Percentiles rank a stretch among this genome's conserved stretches.
phyloP scores from a whole-genome alignment of 2,329 filamentous ascomycete species.

The Rutstroemia sp. region DNA sequence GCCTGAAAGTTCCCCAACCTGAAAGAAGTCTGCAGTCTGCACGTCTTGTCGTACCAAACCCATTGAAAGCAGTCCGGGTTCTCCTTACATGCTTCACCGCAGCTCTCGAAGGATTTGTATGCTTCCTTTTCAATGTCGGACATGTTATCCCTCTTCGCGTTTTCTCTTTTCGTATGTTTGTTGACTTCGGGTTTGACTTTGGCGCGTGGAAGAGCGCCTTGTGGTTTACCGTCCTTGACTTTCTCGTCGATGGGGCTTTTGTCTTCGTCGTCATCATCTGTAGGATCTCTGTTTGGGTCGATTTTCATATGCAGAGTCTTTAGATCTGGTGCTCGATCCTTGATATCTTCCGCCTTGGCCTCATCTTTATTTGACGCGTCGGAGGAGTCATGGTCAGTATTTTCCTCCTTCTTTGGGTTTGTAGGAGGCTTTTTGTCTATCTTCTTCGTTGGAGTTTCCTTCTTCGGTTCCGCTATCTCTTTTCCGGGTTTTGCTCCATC shows the following conservation, averaged over 20 bases:
- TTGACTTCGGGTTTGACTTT: slow-evolving; percentile 23
- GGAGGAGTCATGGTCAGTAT: neutral
- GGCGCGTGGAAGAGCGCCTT: no score
- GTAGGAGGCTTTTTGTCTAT: neutral
- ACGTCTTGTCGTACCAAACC: slow-evolving; percentile 22
- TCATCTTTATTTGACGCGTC: neutral
- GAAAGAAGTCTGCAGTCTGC: slow-evolving; percentile 11
- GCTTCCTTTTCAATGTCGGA: slow-evolving; percentile 28
- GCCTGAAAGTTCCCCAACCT: slow-evolving; percentile 10
- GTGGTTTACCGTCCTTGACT: no score
- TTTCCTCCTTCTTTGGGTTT: no score
- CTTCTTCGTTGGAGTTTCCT: neutral
- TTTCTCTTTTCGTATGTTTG: neutral
- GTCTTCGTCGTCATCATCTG: neutral
- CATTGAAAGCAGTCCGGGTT: slow-evolving; percentile 32
- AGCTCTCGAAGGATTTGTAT: slow-evolving; percentile 37
- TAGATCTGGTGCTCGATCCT: neutral
- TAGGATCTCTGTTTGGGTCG: neutral
- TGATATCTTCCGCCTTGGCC: neutral
- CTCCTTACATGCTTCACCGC: slow-evolving; percentile 40
- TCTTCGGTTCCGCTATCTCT: neutral
- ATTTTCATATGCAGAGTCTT: neutral
- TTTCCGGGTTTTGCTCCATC: neutral
- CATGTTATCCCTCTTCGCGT: neutral
- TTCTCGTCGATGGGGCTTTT: no score